Evolutionary conservation across 2,329 filamentous ascomycete species (phyloP).

Genomic region (Fusarium transvaalense): DNA sequence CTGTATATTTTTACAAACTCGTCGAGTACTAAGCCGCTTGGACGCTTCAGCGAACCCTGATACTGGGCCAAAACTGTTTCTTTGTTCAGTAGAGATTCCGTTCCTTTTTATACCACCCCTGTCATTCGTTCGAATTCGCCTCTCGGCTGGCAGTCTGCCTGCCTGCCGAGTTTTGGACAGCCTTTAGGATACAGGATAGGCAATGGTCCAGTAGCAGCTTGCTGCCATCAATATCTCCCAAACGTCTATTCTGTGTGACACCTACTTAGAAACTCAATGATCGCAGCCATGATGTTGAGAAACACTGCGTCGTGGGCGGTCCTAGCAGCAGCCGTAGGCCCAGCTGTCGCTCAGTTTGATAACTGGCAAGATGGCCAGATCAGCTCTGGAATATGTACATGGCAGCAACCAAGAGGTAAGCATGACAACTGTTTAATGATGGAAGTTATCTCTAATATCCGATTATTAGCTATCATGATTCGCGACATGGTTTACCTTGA

Average conservation of each 20-base stretch:
- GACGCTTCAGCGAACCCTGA: slow-evolving; percentile 15
- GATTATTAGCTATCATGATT: slow-evolving; percentile 65
- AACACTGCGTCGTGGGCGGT: slow-evolving; percentile 28
- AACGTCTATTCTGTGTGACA: slow-evolving; percentile 21
- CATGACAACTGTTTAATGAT: background rate
- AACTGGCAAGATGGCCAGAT: slow-evolving; percentile 65
- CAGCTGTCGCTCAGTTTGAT: slow-evolving; percentile 56
- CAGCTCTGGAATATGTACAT: slow-evolving; percentile 70
- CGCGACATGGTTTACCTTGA: slow-evolving; percentile 75
- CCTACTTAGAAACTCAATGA: slow-evolving; percentile 15
- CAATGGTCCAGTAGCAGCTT: slow-evolving; percentile 42
- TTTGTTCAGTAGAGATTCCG: slow-evolving; percentile 25
- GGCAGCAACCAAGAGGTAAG: slow-evolving; percentile 62
- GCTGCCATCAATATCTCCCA: slow-evolving; percentile 31
- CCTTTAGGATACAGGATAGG: slow-evolving; percentile 24
- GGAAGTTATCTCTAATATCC: slow-evolving; percentile 37
- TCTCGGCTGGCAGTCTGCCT: slow-evolving; percentile 9
- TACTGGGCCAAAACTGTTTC: slow-evolving; percentile 13
- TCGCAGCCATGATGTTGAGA: slow-evolving; percentile 38
- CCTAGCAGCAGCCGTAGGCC: slow-evolving; percentile 32
- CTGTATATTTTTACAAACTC: slow-evolving; percentile 22
- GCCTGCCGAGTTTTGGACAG: slow-evolving; percentile 5
- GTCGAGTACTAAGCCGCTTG: slow-evolving; percentile 12
- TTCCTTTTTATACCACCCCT: slow-evolving; percentile 23
- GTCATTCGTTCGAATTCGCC: slow-evolving; percentile 5